Evolutionary conservation across 345 rosid genomes (phyloP).

Genomic region (Syzygium aqueum): DNA sequence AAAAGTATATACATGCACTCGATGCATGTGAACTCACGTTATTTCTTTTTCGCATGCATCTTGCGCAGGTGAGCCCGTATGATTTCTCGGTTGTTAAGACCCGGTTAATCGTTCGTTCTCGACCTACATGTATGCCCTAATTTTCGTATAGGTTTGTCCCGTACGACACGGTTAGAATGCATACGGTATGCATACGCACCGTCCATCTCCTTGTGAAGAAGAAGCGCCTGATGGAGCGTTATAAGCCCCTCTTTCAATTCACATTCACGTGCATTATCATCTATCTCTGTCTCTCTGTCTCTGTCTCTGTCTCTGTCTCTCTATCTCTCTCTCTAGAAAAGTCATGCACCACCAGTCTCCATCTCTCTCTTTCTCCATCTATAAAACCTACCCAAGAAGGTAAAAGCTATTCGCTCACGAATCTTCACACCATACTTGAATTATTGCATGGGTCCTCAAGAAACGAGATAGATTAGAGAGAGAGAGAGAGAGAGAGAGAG

Average conservation of each 20-base stretch:
- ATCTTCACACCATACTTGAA: not conserved
- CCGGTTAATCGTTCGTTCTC: not conserved
- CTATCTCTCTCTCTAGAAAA: not conserved
- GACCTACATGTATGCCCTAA: not conserved
- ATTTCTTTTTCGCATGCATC: not conserved
- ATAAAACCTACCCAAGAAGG: not conserved
- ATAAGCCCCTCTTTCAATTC: constrained; percentile 6
- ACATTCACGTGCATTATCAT: not conserved
- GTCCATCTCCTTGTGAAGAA: constrained; percentile 30
- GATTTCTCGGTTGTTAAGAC: not conserved
- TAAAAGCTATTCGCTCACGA: not conserved
- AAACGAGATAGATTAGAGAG: no score
- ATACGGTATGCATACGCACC: not conserved
- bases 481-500: not conserved
- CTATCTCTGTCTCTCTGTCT: not conserved
- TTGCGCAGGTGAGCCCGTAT: not conserved
- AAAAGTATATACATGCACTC: not conserved
- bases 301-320: not conserved
- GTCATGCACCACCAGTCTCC: not conserved
- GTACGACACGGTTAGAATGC: not conserved
- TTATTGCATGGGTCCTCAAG: not conserved
- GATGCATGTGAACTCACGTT: not conserved
- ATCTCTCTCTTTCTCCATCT: not conserved
- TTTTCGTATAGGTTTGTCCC: not conserved
- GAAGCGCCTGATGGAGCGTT: constrained; percentile 28